Evolutionary conservation across 2,329 filamentous ascomycete genomes (phyloP).

Genomic region (Aspergillus fischeri): DNA sequence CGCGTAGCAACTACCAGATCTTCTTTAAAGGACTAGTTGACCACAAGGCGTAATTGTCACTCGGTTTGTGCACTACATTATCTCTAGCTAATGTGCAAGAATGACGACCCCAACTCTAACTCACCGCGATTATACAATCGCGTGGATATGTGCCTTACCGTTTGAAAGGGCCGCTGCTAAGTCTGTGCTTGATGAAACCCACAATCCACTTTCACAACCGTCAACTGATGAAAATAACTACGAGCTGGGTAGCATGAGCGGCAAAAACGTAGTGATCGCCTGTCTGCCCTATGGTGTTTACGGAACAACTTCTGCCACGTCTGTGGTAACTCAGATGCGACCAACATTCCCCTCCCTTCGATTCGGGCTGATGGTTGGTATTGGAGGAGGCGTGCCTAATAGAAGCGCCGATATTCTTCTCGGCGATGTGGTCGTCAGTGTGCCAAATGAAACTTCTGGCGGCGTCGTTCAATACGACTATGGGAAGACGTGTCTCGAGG

Average conservation of each 20-base stretch:
- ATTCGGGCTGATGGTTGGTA: slow-evolving; percentile 10
- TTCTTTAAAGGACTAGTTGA: no score
- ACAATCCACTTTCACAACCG: not conserved
- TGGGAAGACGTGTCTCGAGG: not conserved
- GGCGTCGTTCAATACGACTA: not conserved
- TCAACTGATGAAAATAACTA: slow-evolving; percentile 10
- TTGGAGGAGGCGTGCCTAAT: slow-evolving; percentile 12
- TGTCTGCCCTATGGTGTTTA: slow-evolving; percentile 8
- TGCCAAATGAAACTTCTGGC: not conserved
- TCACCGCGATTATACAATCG: slow-evolving; percentile 12
- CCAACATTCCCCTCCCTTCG: not conserved
- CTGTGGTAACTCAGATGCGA: not conserved
- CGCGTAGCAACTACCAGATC: no score
- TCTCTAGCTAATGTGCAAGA: no score
- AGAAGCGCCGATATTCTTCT: slow-evolving; percentile 11
- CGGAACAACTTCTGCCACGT: not conserved
- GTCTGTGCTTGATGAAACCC: slow-evolving; percentile 11
- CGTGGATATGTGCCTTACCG: slow-evolving; percentile 14
- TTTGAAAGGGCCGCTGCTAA: slow-evolving; percentile 13
- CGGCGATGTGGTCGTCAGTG: slow-evolving; percentile 22
- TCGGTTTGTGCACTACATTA: no score
- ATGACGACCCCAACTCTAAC: not conserved
- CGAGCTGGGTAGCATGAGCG: slow-evolving; percentile 9
- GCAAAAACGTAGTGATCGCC: slow-evolving; percentile 16
- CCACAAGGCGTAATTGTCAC: no score